Evolutionary conservation across 2,329 filamentous ascomycete genomes (phyloP), one percentile per base, ranked within the genome.

Genomic region (Zopfia rhizophila): DNA sequence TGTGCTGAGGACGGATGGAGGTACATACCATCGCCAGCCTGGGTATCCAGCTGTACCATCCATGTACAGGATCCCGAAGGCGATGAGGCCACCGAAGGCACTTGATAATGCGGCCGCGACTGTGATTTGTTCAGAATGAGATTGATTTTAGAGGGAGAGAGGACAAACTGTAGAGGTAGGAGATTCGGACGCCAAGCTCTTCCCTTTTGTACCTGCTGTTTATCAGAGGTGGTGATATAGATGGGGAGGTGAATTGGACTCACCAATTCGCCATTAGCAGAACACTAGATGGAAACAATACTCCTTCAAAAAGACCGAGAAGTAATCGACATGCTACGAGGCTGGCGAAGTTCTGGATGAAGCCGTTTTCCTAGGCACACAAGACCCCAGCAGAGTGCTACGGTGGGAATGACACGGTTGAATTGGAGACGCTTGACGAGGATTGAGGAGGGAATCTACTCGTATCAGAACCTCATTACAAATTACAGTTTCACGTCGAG

Each of bases 101-200:
- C 81, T 80, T 3, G 80, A 76, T 41, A 83, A 74, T 21, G 75
- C 78, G 3, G 78, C 76, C 3, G 79, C 75, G 3, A 75, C 78
- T n/a, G n/a, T n/a, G n/a, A n/a, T n/a, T n/a, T n/a, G n/a, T n/a
- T n/a, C n/a, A n/a, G n/a, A n/a, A n/a, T n/a, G n/a, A n/a, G n/a
- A n/a, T n/a, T n/a, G n/a, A n/a, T n/a, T n/a, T n/a, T n/a, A n/a
- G n/a, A n/a, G n/a, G n/a, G n/a, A n/a, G n/a, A n/a, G n/a, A n/a
- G n/a, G n/a, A n/a, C n/a, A n/a, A n/a, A n/a, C n/a, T n/a, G n/a
- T 81, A 77, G 60, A 82, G 81, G 43, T 81, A 78, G 1, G 79
- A 79, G 4, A 61, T 55, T 23, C 81, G 72, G 43, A 81, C 76
- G 6, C 81, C 73, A 4, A 82, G 68, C 63, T 82, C 78, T 37